phyloP scores from a whole-genome alignment of 768 basidiomycete genomes.

The Russula emetica region DNA sequence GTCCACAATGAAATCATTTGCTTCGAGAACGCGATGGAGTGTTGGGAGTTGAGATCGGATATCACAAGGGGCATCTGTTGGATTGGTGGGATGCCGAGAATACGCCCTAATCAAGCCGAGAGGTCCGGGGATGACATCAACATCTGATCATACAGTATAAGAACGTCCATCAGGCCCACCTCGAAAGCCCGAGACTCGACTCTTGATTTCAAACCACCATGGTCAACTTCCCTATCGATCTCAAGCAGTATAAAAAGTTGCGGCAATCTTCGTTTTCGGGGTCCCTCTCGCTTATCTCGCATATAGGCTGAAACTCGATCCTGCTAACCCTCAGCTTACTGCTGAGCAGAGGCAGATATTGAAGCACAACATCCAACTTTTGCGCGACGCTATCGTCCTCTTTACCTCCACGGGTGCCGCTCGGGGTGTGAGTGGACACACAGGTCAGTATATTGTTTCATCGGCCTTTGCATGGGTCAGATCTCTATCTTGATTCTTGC shows the following conservation, averaged over 20 bases:
- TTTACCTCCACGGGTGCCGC: slow-evolving; percentile 86
- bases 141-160: neutral
- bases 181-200: neutral
- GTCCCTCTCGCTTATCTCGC: neutral
- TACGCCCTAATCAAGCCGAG: neutral
- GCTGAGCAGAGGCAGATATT: slow-evolving; percentile 57
- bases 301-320: slow-evolving; percentile 66
- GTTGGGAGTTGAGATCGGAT: no score
- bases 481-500: neutral
- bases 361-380: slow-evolving; percentile 66
- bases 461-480: neutral
- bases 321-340: slow-evolving; percentile 56
- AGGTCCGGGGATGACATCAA: neutral
- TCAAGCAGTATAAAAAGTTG: slow-evolving; percentile 26
- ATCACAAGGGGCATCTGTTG: no score
- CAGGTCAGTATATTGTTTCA: slow-evolving; percentile 42
- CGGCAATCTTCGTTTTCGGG: neutral
- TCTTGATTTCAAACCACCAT: slow-evolving; percentile 22
- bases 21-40: neutral
- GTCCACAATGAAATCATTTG: neutral
- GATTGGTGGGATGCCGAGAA: no score
- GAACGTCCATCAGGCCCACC: neutral
- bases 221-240: slow-evolving; percentile 28
- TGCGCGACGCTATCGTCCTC: slow-evolving; percentile 80
- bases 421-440: slow-evolving; percentile 83